Conservation (phyloP, 352 stramenopile species). For the Globisporangium lucens region DNA sequence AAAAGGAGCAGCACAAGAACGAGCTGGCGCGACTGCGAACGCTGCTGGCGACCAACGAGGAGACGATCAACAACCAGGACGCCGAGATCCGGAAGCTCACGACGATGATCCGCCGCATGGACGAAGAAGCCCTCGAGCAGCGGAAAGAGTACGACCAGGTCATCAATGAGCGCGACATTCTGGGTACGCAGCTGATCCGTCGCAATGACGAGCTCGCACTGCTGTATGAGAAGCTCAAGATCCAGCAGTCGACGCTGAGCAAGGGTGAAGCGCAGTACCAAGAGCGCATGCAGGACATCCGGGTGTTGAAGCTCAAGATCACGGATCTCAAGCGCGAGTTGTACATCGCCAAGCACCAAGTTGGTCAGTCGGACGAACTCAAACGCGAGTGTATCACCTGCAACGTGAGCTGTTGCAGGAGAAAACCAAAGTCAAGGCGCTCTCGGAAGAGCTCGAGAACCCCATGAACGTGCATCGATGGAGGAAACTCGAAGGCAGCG, state of each 20-base stretch:
- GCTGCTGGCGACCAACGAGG: conserved; percentile 86
- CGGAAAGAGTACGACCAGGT: conserved; percentile 96
- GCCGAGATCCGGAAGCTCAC: conserved; percentile 92
- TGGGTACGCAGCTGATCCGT: conserved; percentile 95
- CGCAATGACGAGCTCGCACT: conserved; percentile 96
- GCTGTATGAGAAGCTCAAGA: conserved; percentile 97
- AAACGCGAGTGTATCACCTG: conserved; percentile 88
- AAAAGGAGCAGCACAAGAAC: conserved; percentile 93
- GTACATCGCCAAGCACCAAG: conserved; percentile 87
- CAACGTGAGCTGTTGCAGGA: conserved; percentile 92
- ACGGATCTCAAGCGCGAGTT: conserved; percentile 92
- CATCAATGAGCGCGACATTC: conserved; percentile 96
- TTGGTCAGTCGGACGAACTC: conserved; percentile 83
- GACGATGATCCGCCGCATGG: conserved; percentile 91
- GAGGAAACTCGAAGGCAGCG: conserved; percentile 95
- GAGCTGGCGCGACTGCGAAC: conserved; percentile 90
- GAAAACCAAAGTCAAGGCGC: conserved; percentile 95
- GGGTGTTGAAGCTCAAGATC: conserved; percentile 95
- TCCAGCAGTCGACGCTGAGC: conserved; percentile 92
- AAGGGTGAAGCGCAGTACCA: conserved; percentile 94
- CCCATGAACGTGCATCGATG: conserved; percentile 98
- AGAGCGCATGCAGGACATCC: conserved; percentile 92
- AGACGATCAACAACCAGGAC: conserved; percentile 94
- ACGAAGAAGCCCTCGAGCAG: conserved; percentile 92
- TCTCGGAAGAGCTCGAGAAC: conserved; percentile 96